phyloP scores from a whole-genome alignment of 768 basidiomycete genomes.

The Phanerochaete sordida region DNA sequence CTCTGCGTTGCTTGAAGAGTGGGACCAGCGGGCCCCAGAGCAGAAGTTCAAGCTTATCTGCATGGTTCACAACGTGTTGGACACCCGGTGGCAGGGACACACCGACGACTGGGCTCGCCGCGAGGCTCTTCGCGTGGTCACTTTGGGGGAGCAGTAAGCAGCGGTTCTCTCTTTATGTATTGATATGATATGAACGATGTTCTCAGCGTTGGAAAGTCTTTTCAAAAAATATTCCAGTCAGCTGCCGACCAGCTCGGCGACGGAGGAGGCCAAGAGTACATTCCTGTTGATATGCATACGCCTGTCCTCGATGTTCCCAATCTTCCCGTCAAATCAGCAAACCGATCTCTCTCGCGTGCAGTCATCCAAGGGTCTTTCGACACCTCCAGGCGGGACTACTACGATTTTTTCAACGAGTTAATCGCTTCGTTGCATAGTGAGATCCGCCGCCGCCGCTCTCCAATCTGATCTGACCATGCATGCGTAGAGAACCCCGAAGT shows the following conservation, averaged over 20 bases:
- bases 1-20: slow-evolving; percentile 28
- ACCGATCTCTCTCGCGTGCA: slow-evolving; percentile 31
- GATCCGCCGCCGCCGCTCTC: neutral
- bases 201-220: slow-evolving; percentile 29
- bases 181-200: neutral
- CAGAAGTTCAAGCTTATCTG: slow-evolving; percentile 42
- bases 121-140: slow-evolving; percentile 33
- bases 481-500: slow-evolving; percentile 28
- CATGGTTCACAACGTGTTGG: slow-evolving; percentile 36
- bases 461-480: neutral
- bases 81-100: slow-evolving; percentile 25
- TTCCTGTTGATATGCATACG: slow-evolving; percentile 34
- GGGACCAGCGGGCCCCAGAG: slow-evolving; percentile 31
- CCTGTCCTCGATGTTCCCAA: slow-evolving; percentile 32
- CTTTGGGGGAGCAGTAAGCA: slow-evolving; percentile 38
- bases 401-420: slow-evolving; percentile 32
- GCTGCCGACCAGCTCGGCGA: slow-evolving; percentile 29
- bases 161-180: neutral
- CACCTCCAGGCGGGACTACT: slow-evolving; percentile 33
- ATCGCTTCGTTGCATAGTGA: slow-evolving; percentile 30
- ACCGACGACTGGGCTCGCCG: slow-evolving; percentile 36
- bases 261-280: slow-evolving; percentile 31
- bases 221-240: slow-evolving; percentile 27
- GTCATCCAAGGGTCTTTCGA: slow-evolving; percentile 40
- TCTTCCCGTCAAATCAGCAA: slow-evolving; percentile 19